Evolutionary conservation across 1,284 basidiomycete genomes (phyloP), one percentile per base, ranked within the genome.

Genomic region (Ceratobasidium sp.): DNA sequence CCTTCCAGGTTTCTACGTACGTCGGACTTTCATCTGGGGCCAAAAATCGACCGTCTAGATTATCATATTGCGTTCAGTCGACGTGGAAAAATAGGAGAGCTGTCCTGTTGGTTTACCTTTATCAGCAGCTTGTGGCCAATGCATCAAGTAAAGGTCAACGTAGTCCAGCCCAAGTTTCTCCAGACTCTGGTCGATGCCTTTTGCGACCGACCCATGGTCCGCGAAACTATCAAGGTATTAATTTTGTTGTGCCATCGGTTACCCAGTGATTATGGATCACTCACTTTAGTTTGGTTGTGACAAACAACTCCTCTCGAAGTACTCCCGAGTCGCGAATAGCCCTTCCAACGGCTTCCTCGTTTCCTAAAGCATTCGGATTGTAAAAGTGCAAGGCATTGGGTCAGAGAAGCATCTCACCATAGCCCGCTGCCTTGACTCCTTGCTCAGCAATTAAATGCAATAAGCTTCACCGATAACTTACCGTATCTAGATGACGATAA

Each of bases 11-110:
- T 29, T 88, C 88, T 68, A 80, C 78, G 76, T 80, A 79, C 34
- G 80, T 74, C 43, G 54, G 56, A 67, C 55, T 43, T 68, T 85
- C 85, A 75, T 89, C 87, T 75, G 90, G 83, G 5, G 90, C 91
- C 8, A 68, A 40, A 15, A 50, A 40, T 31, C 45, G 34, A 7
- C 43, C 65, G 31, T 50, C 55, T 64, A 64, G 7, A 29, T 25
- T 13, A n/a, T 13, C 8, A 22, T 17, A 77, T 78, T 32, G 53
- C 10, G 17, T 55, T 31, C 7, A 38, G n/a, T n/a, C n/a, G n/a
- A 55, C 10, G 15, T 17, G 22, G 53, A 27, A 32, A 31, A 15
- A 20, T 32, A 22, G 17, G 0, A 7, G 8, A 55, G 17, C 15
- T 15, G 20, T 55, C n/a, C n/a, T n/a, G 13, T 38, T 42, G 27